phyloP scores from a whole-genome alignment of 2,329 filamentous ascomycete species.

The Fusarium nurragi region DNA sequence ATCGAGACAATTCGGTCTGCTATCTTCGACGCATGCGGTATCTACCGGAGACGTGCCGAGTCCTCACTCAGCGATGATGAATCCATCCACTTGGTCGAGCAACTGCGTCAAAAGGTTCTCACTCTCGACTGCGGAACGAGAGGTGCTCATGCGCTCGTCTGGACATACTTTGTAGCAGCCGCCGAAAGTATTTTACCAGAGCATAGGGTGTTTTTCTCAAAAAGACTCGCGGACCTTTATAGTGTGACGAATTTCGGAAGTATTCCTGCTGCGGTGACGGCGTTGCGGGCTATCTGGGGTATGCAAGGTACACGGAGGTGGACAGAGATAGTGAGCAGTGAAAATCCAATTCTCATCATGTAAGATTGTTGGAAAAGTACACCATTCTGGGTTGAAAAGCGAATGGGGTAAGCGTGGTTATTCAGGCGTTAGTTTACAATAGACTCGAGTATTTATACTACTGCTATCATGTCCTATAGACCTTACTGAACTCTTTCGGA shows the following conservation, averaged over 20 bases:
- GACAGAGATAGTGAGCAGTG: conserved; percentile 45
- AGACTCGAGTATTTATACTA: neutral
- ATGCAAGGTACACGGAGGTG: conserved; percentile 38
- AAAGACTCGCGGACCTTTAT: conserved; percentile 45
- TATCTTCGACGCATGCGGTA: conserved; percentile 42
- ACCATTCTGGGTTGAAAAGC: neutral
- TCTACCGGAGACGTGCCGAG: conserved; percentile 43
- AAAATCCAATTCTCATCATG: conserved; percentile 46
- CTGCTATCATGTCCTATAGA: neutral
- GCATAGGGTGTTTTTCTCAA: conserved; percentile 50
- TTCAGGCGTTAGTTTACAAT: neutral
- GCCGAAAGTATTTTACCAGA: conserved; percentile 50
- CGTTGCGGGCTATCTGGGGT: conserved; percentile 50
- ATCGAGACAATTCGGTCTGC: conserved; percentile 36
- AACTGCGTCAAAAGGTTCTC: conserved; percentile 45
- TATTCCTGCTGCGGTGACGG: conserved; percentile 49
- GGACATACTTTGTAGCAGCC: conserved; percentile 54
- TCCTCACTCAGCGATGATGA: conserved; percentile 29
- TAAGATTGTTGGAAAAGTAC: conserved; percentile 2
- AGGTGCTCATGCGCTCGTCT: conserved; percentile 52
- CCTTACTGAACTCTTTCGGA: too few relatives aligned
- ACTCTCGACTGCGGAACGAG: conserved; percentile 42
- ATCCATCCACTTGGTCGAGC: conserved; percentile 45
- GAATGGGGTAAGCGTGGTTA: neutral
- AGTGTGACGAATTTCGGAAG: conserved; percentile 50